Percentiles rank a stretch among this genome's conserved stretches.
Conservation (phyloP, 805 yeast species). For the Blastobotrys chiropterorum region DNA sequence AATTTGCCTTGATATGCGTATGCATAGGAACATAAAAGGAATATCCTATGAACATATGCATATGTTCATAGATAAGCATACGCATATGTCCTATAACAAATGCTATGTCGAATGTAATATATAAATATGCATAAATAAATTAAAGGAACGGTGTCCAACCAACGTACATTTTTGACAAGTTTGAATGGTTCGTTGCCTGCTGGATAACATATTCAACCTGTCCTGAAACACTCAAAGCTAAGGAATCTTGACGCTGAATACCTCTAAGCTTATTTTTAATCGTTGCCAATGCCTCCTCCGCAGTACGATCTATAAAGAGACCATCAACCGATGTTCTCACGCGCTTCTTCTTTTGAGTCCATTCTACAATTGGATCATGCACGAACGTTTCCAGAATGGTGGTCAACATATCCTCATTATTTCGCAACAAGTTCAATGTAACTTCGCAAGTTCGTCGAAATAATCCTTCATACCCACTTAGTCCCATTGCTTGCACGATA, state of each 20-base stretch:
- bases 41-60: no score
- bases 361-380: constrained; percentile 86
- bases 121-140: neutral
- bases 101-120: no score
- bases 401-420: constrained; percentile 77
- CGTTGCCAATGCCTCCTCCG: constrained; percentile 63
- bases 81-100: no score
- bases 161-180: constrained; percentile 77
- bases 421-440: constrained; percentile 63
- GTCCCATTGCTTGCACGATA: constrained; percentile 83
- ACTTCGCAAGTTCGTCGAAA: constrained; percentile 84
- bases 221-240: constrained; percentile 85
- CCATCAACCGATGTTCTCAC: constrained; percentile 13
- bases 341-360: constrained; percentile 44
- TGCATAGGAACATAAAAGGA: no score
- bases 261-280: constrained; percentile 81
- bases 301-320: constrained; percentile 30
- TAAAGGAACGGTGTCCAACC: constrained; percentile 85
- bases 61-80: no score
- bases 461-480: constrained; percentile 82
- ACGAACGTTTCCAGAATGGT: constrained; percentile 87
- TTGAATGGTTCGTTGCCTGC: constrained; percentile 67
- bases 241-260: constrained; percentile 68
- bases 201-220: constrained; percentile 86
- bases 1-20: no score